These are phyloP conservation scores for Przewalskia tangutica DNA, from an alignment of 257 asterid genomes.

Conservation along the genomic window DNA sequence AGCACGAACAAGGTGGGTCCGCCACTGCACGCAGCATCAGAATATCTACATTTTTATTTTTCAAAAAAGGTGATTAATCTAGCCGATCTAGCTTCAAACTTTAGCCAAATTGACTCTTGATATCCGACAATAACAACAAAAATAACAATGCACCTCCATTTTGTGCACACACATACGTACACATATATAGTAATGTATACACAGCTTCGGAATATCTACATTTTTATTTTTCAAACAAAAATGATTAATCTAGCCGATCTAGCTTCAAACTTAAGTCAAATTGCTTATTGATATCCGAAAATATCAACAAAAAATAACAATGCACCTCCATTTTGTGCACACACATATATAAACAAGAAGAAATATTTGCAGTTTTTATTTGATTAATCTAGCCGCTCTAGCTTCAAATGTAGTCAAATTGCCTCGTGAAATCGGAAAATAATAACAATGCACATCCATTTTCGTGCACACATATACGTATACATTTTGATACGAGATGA, in stretches of 20 bases:
- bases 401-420: too few relatives aligned
- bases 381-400: too few relatives aligned
- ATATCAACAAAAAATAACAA: neutral
- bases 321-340: neutral
- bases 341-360: neutral
- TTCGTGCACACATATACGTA: neutral
- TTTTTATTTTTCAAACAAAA: too few relatives aligned
- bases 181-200: neutral
- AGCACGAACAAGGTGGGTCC: too few relatives aligned
- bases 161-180: neutral
- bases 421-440: neutral
- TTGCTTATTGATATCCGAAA: neutral
- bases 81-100: neutral
- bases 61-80: neutral
- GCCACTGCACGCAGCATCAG: too few relatives aligned
- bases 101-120: neutral
- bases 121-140: neutral
- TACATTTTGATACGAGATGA: neutral
- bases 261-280: neutral
- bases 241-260: neutral
- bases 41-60: neutral
- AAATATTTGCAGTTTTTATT: too few relatives aligned
- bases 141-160: neutral
- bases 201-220: neutral
- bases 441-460: neutral